A percentile compares a stretch with the other conserved stretches of the same genome.
Evolutionary conservation across 306 rosid genomes (phyloP).

Genomic region (Glycine tomentella): DNA sequence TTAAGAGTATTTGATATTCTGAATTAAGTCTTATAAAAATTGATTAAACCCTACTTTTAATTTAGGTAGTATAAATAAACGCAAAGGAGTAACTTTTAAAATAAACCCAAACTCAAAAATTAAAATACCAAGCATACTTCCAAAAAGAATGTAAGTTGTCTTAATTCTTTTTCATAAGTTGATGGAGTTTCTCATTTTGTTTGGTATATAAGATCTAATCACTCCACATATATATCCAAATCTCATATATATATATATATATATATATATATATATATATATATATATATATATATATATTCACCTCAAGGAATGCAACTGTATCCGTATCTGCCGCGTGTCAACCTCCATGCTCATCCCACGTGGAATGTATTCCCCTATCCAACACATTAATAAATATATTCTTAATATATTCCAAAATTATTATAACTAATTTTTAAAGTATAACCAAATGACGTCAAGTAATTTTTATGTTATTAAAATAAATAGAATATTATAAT

Average conservation of each 20-base stretch:
- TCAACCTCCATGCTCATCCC: slow-evolving; percentile 31
- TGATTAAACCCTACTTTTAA: too few species aligned
- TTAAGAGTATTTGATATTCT: too few species aligned
- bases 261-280: too few species aligned
- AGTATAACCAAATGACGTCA: not conserved
- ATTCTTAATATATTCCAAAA: slow-evolving; percentile 22
- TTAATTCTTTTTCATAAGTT: not conserved
- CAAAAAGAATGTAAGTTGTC: too few species aligned
- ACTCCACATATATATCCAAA: not conserved
- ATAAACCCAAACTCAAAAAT: too few species aligned
- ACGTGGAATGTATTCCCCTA: slow-evolving; percentile 41
- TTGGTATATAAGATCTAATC: not conserved
- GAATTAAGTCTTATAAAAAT: too few species aligned
- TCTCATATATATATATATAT: too few species aligned
- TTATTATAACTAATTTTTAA: not conserved
- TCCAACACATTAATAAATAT: slow-evolving; percentile 15
- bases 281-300: too few species aligned
- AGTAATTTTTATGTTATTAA: not conserved
- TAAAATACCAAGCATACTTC: too few species aligned
- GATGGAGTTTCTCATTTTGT: not conserved
- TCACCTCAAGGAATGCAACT: not conserved
- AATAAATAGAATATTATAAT: not conserved
- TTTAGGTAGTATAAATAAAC: too few species aligned
- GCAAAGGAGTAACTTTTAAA: too few species aligned
- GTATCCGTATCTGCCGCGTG: slow-evolving; percentile 6